phyloP scores from a whole-genome alignment of 2,329 filamentous ascomycete species.

The Microdochium trichocladiopsis region DNA sequence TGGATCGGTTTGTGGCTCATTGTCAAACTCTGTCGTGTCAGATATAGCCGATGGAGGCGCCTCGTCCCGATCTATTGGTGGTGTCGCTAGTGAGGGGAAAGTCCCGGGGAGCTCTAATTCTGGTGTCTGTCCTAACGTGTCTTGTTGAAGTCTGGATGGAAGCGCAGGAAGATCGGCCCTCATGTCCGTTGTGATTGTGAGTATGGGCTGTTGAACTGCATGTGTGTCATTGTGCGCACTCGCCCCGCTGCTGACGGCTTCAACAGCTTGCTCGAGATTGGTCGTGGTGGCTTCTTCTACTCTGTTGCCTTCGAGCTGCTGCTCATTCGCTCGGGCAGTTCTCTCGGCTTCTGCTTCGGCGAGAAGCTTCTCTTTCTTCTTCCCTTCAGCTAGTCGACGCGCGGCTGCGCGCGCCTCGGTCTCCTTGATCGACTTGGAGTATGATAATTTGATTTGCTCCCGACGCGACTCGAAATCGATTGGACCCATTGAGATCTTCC shows the following conservation, averaged over 20 bases:
- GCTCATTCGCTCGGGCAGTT: conserved; percentile 5
- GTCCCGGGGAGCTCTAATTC: conserved; percentile 60
- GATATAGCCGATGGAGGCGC: conserved; percentile 53
- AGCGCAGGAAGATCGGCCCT: conserved; percentile 4
- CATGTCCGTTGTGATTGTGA: conserved; percentile 12
- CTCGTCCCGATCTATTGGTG: conserved; percentile 31
- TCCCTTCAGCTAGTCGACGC: conserved; percentile 44
- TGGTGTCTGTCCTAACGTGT: conserved; percentile 48
- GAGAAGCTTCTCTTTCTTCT: conserved; percentile 43
- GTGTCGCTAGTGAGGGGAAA: conserved; percentile 39
- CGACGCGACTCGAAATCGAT: conserved; percentile 81
- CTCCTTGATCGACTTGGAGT: conserved; percentile 76
- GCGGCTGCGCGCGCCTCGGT: conserved; percentile 52
- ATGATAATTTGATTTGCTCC: conserved; percentile 76
- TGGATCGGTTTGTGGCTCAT: conserved; percentile 59
- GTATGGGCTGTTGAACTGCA: conserved; percentile 4
- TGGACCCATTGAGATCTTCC: conserved; percentile 58
- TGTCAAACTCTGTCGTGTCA: conserved; percentile 62
- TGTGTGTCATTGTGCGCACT: conserved; percentile 7
- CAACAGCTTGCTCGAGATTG: not conserved
- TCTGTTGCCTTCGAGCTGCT: conserved; percentile 5
- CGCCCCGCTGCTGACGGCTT: not conserved
- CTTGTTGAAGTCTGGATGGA: conserved; percentile 3
- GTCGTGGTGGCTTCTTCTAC: not conserved
- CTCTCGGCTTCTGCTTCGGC: conserved; percentile 29